Evolutionary conservation across 1,284 basidiomycete genomes (phyloP), one percentile per base, ranked within the genome.

Genomic region (Laetiporus sulphureus): DNA sequence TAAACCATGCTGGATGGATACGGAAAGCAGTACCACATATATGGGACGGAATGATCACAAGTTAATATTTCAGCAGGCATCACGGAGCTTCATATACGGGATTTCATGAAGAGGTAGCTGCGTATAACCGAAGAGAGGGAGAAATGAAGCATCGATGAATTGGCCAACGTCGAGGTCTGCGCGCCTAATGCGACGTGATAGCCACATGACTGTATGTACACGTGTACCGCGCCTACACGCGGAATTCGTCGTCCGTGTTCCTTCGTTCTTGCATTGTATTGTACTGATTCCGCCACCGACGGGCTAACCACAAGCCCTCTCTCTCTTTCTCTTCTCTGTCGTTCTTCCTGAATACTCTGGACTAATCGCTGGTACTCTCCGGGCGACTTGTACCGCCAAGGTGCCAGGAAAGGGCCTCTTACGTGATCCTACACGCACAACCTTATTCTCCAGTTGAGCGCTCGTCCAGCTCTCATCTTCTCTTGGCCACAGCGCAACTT

Each of bases 321-420:
- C 25, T 27, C 25, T 27, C 25, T 27, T 27, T 7, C 36, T 18
- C 36, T 25, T 2, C 13, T 27, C 25, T 27, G 25, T 13, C 7
- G 25, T 7, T 13, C 25, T 27, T 27, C 25, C 25, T 7, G 13
- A 27, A 27, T n/a, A n/a, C n/a, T n/a, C 8, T 27, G 8, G 25
- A 8, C 25, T 27, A 13, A 27, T 13, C 7, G 8, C 8, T 13
- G 25, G 25, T 27, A 27, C 8, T 7, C 25, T n/a, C n/a, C n/a
- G n/a, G n/a, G n/a, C n/a, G n/a, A 27, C 13, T 8, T 7, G 7
- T 13, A 16, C 32, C 31, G 39, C 27, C 48, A 52, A 31, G 7
- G 64, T 66, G 86, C 44, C 44, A 25, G 84, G 84, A 48, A 87
- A 82, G 66, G 81, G 83, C 51, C 65, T 89, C 51, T 73, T 87